Base-by-base conservation (phyloP, 176 grass and related monocot genomes). In the Elaeis guineensis region DNA sequence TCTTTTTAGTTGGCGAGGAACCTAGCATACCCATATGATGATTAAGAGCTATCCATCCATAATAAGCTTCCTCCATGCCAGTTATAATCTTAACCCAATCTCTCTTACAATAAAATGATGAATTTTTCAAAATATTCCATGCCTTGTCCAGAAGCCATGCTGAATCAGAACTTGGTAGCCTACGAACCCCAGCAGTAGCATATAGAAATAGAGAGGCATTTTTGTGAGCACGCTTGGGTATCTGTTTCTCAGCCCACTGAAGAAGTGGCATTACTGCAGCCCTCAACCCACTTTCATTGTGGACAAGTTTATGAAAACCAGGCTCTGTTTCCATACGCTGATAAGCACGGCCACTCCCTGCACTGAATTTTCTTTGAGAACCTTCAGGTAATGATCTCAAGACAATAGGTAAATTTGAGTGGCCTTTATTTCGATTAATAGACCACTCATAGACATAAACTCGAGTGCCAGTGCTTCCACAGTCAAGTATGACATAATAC, bases 51-150 rank as follows among this genome's bases (percentile, higher is more conserved):
- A 97, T 85, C 93, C 93, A 97, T 60, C 93, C 93, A 89, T 85
- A 97, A 85, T 97, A 97, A 59, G 93, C 93, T 82, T 97, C 93
- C 17, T 97, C 93, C 83, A 92, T 97, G 19, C 93, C 93, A 68
- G 44, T 91, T 60, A 97, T 96, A 29, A 83, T 88, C 75, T 97
- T 97, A 49, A 96, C 76, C 75, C 76, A 77, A 50, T 97, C 87
- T 85, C 87, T 81, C 16, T 61, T 88, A 76, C 87, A 97, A 52
- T 79, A 78, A 85, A 97, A 97, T 56, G 93, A 97, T 8, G 93
- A 97, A 76, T 92, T 97, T 55, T 89, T 88, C 73, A 97, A 76
- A 80, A 97, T 83, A 63, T 79, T 82, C 92, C 87, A 97, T 21
- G 87, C 78, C 52, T 89, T 89, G 57, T 97, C 85, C 23, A 97